phyloP scores from a whole-genome alignment of 148 eudicot genomes.

The Amaranthus cruentus region DNA sequence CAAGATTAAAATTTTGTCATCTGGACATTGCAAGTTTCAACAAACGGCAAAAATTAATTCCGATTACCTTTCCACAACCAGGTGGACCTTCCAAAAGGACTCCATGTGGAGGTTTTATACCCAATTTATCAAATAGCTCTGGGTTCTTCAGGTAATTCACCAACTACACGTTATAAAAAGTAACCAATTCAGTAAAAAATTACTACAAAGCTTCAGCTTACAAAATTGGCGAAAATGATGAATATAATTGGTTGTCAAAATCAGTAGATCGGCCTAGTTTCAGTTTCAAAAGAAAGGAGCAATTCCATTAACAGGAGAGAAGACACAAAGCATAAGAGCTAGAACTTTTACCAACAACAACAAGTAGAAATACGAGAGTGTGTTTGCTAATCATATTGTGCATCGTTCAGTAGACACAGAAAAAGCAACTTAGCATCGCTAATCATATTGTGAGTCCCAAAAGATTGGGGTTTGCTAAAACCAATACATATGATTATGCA shows the following conservation, averaged over 20 bases:
- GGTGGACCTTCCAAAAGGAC: conserved; percentile 95
- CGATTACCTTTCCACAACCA: conserved; percentile 86
- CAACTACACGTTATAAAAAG: conserved; percentile 35
- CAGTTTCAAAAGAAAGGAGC: too few species aligned
- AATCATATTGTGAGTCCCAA: too few species aligned
- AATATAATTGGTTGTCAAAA: background rate
- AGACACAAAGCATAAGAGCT: background rate
- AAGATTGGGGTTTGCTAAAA: too few species aligned
- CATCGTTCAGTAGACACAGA: background rate
- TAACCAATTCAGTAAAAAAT: background rate
- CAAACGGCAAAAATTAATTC: conserved; percentile 2
- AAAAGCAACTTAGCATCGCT: background rate
- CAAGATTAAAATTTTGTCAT: background rate
- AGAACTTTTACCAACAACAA: background rate
- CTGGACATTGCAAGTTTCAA: conserved; percentile 1
- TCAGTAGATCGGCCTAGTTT: too few species aligned
- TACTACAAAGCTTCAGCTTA: conserved; percentile 1
- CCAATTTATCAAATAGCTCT: conserved; percentile 78
- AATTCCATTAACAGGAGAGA: background rate
- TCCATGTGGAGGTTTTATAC: conserved; percentile 95
- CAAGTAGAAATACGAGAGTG: background rate
- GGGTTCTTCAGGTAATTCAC: conserved; percentile 92
- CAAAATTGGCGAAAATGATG: background rate
- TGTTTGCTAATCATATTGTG: background rate
- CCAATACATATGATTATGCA: background rate